Evolutionary conservation across 768 basidiomycete genomes (phyloP), one percentile per base, ranked within the genome.

Genomic region (Hericium coralloides): DNA sequence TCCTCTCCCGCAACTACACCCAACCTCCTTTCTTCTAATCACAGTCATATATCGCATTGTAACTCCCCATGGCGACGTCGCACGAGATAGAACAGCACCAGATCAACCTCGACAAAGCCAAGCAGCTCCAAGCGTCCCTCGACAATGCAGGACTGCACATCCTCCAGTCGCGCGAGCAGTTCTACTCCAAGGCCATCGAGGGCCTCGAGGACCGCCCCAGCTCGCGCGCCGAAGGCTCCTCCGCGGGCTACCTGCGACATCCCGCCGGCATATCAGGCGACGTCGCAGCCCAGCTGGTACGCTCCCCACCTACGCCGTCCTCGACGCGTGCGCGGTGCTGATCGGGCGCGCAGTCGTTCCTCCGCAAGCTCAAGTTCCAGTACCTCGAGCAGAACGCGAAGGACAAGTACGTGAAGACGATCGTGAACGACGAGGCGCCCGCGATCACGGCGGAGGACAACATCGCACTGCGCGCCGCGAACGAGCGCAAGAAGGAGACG

Each of bases 301-400:
- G 84, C 52, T 66, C 5, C 7, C 9, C 56, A 22, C n/a, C 37
- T n/a, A n/a, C n/a, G n/a, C n/a, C n/a, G n/a, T 37, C 25, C 49
- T 1, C 53, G 2, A n/a, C 9, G 20, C n/a, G 8, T 49, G 9
- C 22, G 12, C 23, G 20, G 17, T 17, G 17, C 26, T 25, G 26
- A n/a, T 2, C 12, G 41, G 38, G 17, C 51, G n/a, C 2, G 15
- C 53, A 89, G 89, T 74, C 83, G 7, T 89, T 84, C 63, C 73
- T 92, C 18, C 78, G 85, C 22, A 89, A 89, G 64, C 80, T 94
- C 25, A 95, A 95, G 70, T 92, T 91, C 65, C 87, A 89, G 60
- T 93, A 92, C 66, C 73, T 93, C 17, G 91, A 95, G 65, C 89
- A 92, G 68, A 89, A 92, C 62, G 89, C 93, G 3, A 95, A 95